Evolutionary conservation across 768 basidiomycete genomes (phyloP).

Genomic region (Lactarius trivialis): DNA sequence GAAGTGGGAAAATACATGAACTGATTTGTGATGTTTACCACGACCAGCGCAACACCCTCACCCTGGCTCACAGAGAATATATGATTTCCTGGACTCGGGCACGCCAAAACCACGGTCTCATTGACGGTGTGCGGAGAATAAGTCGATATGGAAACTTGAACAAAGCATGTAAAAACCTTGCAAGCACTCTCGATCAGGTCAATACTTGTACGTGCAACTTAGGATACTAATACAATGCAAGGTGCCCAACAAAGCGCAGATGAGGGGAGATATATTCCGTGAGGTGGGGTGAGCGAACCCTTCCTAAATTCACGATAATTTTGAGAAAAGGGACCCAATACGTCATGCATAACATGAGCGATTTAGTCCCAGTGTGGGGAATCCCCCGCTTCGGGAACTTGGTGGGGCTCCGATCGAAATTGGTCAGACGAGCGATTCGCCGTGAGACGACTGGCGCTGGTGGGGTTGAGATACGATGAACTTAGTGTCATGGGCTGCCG

Average conservation of each 20-base stretch:
- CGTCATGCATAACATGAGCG: neutral
- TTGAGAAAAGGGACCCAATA: neutral
- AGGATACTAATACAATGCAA: slow-evolving; percentile 18
- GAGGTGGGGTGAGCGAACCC: neutral
- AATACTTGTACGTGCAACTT: slow-evolving; percentile 8
- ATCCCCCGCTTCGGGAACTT: slow-evolving; percentile 1
- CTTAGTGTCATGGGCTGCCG: slow-evolving; percentile 44
- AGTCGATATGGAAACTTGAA: neutral
- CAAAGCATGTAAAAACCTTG: neutral
- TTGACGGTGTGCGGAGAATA: neutral
- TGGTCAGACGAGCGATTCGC: slow-evolving; percentile 1
- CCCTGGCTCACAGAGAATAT: neutral
- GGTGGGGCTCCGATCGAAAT: neutral
- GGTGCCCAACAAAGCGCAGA: slow-evolving; percentile 1
- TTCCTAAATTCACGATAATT: neutral
- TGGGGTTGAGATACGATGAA: slow-evolving; percentile 20
- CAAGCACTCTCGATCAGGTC: neutral
- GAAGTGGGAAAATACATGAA: slow-evolving; percentile 84
- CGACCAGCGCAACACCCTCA: too few relatives aligned
- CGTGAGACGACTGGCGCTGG: slow-evolving; percentile 10
- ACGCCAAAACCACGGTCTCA: neutral
- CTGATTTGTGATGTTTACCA: neutral
- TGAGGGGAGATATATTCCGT: slow-evolving; percentile 11
- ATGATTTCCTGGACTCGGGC: neutral
- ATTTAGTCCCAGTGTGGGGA: neutral